These are phyloP conservation scores for Cyberlindnera xishuangbannaensis DNA, from an alignment of 805 yeast genomes.

Conservation along the genomic window DNA sequence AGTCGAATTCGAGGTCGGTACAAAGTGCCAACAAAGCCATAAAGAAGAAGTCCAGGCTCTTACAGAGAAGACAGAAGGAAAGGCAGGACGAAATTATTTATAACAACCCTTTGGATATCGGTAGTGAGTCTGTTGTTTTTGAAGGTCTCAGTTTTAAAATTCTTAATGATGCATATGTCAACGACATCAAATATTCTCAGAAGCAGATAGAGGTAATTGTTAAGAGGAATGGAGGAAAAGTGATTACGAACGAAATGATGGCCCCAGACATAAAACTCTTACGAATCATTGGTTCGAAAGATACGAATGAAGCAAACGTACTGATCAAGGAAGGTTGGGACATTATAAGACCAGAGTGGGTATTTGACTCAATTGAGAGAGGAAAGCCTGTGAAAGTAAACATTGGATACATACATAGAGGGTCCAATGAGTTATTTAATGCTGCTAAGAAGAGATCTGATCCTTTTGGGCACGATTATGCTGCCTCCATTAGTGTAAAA, in stretches of 20 bases:
- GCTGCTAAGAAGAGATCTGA: slow-evolving; percentile 40
- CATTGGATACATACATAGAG: slow-evolving; percentile 49
- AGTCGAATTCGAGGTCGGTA: slow-evolving; percentile 9
- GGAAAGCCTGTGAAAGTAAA: slow-evolving; percentile 46
- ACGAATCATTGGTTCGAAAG: slow-evolving; percentile 34
- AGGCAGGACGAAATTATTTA: slow-evolving; percentile 20
- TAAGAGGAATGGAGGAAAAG: slow-evolving; percentile 44
- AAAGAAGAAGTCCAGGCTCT: slow-evolving; percentile 22
- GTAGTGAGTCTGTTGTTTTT: slow-evolving; percentile 35
- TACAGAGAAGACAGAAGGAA: slow-evolving; percentile 16
- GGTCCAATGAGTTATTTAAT: slow-evolving; percentile 27
- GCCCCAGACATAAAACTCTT: slow-evolving; percentile 13
- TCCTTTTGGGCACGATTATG: slow-evolving; percentile 56
- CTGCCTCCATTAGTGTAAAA: slow-evolving; percentile 21
- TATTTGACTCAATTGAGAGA: slow-evolving; percentile 54
- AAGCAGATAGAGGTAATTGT: slow-evolving; percentile 35
- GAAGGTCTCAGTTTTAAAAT: slow-evolving; percentile 42
- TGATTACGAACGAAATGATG: slow-evolving; percentile 30
- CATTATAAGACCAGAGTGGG: slow-evolving; percentile 65
- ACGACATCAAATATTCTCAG: slow-evolving; percentile 24
- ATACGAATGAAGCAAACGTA: slow-evolving; percentile 33
- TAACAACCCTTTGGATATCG: slow-evolving; percentile 17
- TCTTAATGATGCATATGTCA: slow-evolving; percentile 40
- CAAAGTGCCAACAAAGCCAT: slow-evolving; percentile 13
- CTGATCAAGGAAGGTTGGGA: slow-evolving; percentile 47